Percentiles rank a stretch among this genome's conserved stretches.
These are phyloP conservation scores for Termitomyces sp. DNA, from an alignment of 768 basidiomycete species.

Conservation along the genomic window DNA sequence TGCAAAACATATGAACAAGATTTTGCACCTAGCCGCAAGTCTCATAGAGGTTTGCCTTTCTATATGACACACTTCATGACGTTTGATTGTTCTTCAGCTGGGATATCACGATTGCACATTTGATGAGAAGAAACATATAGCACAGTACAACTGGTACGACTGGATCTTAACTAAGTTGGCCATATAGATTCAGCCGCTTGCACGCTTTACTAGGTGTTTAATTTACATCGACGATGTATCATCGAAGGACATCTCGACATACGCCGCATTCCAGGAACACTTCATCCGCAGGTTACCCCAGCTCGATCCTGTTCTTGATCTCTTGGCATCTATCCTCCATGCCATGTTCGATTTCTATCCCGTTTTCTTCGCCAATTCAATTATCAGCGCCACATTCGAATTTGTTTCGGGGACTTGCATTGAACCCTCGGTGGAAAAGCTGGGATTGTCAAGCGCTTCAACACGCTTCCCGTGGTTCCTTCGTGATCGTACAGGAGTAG, in stretches of 20 bases:
- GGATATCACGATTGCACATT: constrained; percentile 14
- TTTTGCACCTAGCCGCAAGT: constrained; percentile 7
- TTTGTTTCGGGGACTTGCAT: constrained; percentile 14
- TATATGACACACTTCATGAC: background rate
- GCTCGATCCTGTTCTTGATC: constrained; percentile 14
- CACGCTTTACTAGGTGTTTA: constrained; percentile 10
- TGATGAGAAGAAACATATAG: constrained; percentile 13
- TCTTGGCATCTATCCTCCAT: constrained; percentile 8
- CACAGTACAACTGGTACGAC: constrained; percentile 16
- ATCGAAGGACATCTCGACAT: constrained; percentile 3
- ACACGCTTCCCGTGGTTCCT: constrained; percentile 16
- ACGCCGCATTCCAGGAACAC: constrained; percentile 12
- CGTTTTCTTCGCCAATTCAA: constrained; percentile 11
- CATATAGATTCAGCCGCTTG: background rate
- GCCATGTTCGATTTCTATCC: constrained; percentile 14
- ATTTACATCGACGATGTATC: constrained; percentile 17
- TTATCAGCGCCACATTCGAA: constrained; percentile 14
- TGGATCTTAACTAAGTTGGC: too few relatives aligned
- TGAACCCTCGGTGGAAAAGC: constrained; percentile 8
- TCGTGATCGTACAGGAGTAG: constrained; percentile 14
- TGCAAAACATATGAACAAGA: constrained; percentile 1
- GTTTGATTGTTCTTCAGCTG: constrained; percentile 6
- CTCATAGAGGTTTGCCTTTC: constrained; percentile 8
- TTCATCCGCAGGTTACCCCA: constrained; percentile 13
- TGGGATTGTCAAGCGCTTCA: constrained; percentile 4